These are phyloP conservation scores for Cladophialophora exuberans DNA, from an alignment of 2,329 filamentous ascomycete species.

Conservation along the genomic window DNA sequence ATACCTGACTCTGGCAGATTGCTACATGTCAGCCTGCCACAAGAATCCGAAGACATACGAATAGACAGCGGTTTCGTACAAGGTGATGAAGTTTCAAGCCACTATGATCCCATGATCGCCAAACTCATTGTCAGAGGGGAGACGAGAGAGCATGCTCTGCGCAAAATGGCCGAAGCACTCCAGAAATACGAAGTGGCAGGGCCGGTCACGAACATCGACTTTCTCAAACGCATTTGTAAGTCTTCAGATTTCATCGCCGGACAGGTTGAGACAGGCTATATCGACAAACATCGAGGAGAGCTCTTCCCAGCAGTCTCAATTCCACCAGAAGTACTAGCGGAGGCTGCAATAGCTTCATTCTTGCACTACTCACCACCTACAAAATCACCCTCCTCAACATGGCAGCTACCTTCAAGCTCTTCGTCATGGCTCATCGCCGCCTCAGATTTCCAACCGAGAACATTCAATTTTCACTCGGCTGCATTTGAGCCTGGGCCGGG, in stretches of 20 bases:
- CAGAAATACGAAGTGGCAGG: conserved; percentile 92
- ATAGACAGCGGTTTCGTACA: conserved; percentile 92
- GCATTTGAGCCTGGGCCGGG: conserved; percentile 29
- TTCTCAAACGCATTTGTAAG: conserved; percentile 83
- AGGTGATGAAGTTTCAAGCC: conserved; percentile 88
- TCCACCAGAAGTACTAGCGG: conserved; percentile 75
- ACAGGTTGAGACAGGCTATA: conserved; percentile 94
- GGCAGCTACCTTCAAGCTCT: not conserved
- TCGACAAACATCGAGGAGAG: conserved; percentile 80
- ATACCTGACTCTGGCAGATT: conserved; percentile 90
- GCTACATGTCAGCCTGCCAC: conserved; percentile 77
- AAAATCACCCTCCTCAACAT: not conserved
- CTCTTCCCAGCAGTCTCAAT: conserved; percentile 70
- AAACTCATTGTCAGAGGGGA: conserved; percentile 91
- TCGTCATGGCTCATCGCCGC: conserved; percentile 32
- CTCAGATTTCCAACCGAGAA: conserved; percentile 32
- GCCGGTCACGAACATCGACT: conserved; percentile 93
- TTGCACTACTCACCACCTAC: conserved; percentile 36
- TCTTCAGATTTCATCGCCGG: conserved; percentile 82
- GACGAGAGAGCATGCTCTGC: conserved; percentile 77
- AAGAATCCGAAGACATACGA: conserved; percentile 68
- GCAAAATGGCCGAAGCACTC: conserved; percentile 78
- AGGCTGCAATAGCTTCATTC: conserved; percentile 80
- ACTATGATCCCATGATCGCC: conserved; percentile 98
- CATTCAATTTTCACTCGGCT: conserved; percentile 32